Evolutionary conservation across 225 moss, liverwort and hornwort species (phyloP), one percentile per base, ranked within the genome.

Genomic region (Lunularia cruciata): DNA sequence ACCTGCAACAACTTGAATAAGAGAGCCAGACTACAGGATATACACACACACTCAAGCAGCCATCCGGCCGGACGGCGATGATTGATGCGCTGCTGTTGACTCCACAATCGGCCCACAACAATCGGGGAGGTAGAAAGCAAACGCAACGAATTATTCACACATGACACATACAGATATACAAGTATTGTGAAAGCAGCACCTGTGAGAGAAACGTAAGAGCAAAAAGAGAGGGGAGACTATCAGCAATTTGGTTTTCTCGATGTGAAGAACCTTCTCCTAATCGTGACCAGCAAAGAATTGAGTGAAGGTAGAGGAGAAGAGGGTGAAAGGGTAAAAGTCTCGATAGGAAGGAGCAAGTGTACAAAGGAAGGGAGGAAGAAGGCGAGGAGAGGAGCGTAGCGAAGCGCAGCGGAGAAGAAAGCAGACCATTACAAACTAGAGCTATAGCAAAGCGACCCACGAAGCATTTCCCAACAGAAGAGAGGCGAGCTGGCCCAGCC

Each of bases 91-190:
- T 10, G 39, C 23, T 22, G 56, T 60, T 60, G 60, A 6, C 60
- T 20, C 20, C 20, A 22, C 20, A 60, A 37, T 37, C 56, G 13
- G 14, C 60, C 38, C 37, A 60, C 8, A 60, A 22, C 36, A 19
- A 60, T 39, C 37, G 60, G n/a, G n/a, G n/a, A n/a, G n/a, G n/a
- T n/a, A n/a, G n/a, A n/a, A n/a, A 60, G 20, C 60, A 37, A 37
- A 38, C n/a, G n/a, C 37, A 11, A 60, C 36, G 60, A 22, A 63
- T 63, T 63, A 63, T 63, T 63, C 43, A 63, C 43, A 63, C 43
- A 13, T 13, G 45, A 45, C 23, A 23, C 5, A 63, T 28, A 45
- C 35, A 59, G 59, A 59, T 56, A 16, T 31, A 56, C 56, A 56
- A 56, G 32, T 52, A 52, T 15, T 28, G 56, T 56, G 22, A 59